These are phyloP conservation scores for Chaetomium tenue DNA, from an alignment of 495 filamentous ascomycete genomes.

Conservation along the genomic window DNA sequence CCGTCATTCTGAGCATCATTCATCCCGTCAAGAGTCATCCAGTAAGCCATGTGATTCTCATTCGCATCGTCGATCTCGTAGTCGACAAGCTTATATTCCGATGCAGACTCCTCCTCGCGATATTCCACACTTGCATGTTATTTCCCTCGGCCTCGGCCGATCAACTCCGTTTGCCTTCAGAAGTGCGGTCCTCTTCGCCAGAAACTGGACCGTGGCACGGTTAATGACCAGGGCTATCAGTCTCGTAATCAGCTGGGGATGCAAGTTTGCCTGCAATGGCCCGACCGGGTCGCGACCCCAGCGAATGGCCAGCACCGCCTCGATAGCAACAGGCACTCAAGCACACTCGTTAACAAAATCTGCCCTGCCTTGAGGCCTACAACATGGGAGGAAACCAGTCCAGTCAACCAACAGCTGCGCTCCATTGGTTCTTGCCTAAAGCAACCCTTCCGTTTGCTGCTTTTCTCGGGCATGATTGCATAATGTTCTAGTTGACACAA, in stretches of 20 bases:
- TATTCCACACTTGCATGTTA: too few species aligned
- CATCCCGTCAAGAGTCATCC: too few species aligned
- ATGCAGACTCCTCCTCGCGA: too few species aligned
- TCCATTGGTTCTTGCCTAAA: not conserved
- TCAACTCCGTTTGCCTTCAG: not conserved
- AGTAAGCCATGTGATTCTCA: too few species aligned
- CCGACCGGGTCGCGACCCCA: not conserved
- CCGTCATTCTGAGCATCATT: too few species aligned
- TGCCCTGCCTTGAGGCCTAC: not conserved
- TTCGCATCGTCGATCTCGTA: too few species aligned
- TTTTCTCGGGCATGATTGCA: not conserved
- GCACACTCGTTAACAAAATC: not conserved
- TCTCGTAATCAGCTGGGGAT: not conserved
- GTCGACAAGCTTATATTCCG: too few species aligned
- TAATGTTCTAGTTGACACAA: too few species aligned
- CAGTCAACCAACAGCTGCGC: not conserved
- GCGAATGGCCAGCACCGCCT: not conserved
- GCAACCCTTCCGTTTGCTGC: not conserved
- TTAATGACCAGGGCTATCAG: not conserved
- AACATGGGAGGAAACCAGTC: not conserved
- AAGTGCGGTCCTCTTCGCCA: not conserved
- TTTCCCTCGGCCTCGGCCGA: too few species aligned
- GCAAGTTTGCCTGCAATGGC: conserved; percentile 1
- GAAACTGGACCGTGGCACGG: not conserved
- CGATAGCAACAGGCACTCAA: not conserved